Evolutionary conservation across 2,329 filamentous ascomycete species (phyloP).

Genomic region (Ploettnerulaceae sp.): DNA sequence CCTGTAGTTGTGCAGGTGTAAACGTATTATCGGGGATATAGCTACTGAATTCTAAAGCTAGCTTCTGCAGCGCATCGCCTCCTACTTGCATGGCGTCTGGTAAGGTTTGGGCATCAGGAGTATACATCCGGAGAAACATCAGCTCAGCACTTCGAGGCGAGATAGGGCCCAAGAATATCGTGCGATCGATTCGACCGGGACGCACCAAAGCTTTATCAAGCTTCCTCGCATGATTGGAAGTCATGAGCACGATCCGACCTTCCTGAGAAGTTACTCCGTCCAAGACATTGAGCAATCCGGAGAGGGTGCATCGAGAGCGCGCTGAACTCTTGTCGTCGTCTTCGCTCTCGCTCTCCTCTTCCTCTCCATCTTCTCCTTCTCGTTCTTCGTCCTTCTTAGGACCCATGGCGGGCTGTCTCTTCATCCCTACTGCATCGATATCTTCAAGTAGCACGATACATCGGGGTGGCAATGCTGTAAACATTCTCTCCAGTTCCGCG

Average conservation of each 20-base stretch:
- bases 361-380: conserved; percentile 15
- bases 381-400: background rate
- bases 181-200: conserved; percentile 87
- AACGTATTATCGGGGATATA: conserved; percentile 45
- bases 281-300: conserved; percentile 74
- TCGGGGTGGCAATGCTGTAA: conserved; percentile 43
- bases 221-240: conserved; percentile 85
- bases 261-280: conserved; percentile 90
- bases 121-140: conserved; percentile 46
- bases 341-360: conserved; percentile 1
- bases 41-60: conserved; percentile 50
- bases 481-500: conserved; percentile 44
- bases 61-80: conserved; percentile 36
- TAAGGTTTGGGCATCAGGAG: conserved; percentile 28
- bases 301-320: conserved; percentile 65
- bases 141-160: conserved; percentile 39
- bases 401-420: conserved; percentile 24
- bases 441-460: conserved; percentile 53
- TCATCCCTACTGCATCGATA: conserved; percentile 43
- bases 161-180: conserved; percentile 87
- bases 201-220: conserved; percentile 77
- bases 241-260: conserved; percentile 87
- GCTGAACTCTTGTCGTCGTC: conserved; percentile 43
- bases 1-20: conserved; percentile 47
- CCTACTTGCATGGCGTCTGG: too few relatives aligned